Evolutionary conservation across 768 basidiomycete species (phyloP).

Genomic region (Candolleomyces efflorescens): DNA sequence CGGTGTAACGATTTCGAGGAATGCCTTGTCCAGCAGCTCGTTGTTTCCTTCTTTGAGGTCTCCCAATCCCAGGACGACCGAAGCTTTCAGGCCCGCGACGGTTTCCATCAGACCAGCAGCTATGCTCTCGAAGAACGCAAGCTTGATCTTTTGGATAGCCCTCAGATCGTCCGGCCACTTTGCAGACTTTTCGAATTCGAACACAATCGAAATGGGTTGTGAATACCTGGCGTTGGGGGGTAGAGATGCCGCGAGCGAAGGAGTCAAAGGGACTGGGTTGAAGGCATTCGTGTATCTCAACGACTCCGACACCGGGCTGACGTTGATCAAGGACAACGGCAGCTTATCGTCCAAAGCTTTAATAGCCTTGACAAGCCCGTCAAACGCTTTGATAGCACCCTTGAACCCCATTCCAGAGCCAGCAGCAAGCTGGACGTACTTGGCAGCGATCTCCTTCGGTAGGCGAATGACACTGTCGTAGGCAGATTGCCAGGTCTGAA

Average conservation of each 20-base stretch:
- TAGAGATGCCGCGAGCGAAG: conserved; percentile 44
- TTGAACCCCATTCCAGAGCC: conserved; percentile 55
- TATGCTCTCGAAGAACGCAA: conserved; percentile 85
- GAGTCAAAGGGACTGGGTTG: conserved; percentile 69
- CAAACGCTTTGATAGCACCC: conserved; percentile 73
- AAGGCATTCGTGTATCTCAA: conserved; percentile 85
- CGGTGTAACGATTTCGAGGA: conserved; percentile 72
- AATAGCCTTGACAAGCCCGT: conserved; percentile 67
- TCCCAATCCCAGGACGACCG: conserved; percentile 55
- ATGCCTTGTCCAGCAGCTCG: conserved; percentile 62
- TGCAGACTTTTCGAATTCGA: conserved; percentile 91
- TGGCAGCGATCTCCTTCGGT: conserved; percentile 48
- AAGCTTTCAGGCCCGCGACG: conserved; percentile 47
- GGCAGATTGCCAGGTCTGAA: conserved; percentile 53
- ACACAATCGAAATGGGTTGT: conserved; percentile 64
- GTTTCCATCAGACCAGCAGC: conserved; percentile 58
- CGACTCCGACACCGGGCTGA: conserved; percentile 68
- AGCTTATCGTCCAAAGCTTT: conserved; percentile 70
- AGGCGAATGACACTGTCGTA: conserved; percentile 59
- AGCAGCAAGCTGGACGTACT: conserved; percentile 33
- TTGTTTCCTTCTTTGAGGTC: conserved; percentile 27
- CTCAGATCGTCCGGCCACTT: conserved; percentile 93
- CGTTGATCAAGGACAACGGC: conserved; percentile 72
- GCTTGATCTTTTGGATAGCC: conserved; percentile 91
- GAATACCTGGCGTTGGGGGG: conserved; percentile 62